Percentiles rank a stretch among this genome's conserved stretches.
phyloP scores from a whole-genome alignment of 306 rosid genomes.

The Dryas alaskensis region DNA sequence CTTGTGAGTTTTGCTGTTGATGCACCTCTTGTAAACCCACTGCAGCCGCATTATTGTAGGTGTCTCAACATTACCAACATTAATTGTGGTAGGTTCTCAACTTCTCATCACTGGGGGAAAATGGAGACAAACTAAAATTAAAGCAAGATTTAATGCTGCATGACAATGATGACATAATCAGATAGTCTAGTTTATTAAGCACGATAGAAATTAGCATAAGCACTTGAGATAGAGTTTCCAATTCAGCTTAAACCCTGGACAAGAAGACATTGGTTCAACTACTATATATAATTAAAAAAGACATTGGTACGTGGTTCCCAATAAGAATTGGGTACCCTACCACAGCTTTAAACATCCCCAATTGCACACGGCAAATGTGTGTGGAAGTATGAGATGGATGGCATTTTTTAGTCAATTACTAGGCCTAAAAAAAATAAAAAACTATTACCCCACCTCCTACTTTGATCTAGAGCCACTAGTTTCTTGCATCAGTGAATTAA shows the following conservation, averaged over 20 bases:
- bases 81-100: background rate
- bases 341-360: background rate
- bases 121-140: no score
- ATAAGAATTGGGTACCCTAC: background rate
- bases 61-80: background rate
- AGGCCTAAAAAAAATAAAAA: background rate
- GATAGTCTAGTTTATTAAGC: no score
- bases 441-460: background rate
- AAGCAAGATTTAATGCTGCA: no score
- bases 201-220: no score
- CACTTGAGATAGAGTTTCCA: background rate
- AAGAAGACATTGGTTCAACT: slow-evolving; percentile 2
- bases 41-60: background rate
- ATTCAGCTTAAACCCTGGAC: background rate
- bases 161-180: no score
- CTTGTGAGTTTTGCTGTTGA: no score
- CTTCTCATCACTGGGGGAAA: background rate
- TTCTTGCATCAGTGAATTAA: background rate
- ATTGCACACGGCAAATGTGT: background rate
- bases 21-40: no score
- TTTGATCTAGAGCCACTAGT: background rate
- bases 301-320: background rate
- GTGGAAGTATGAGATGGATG: slow-evolving; percentile 25
- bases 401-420: background rate
- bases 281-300: background rate